Evolutionary conservation across 2,329 filamentous ascomycete species (phyloP).

Genomic region (Sarocladium kiliense): DNA sequence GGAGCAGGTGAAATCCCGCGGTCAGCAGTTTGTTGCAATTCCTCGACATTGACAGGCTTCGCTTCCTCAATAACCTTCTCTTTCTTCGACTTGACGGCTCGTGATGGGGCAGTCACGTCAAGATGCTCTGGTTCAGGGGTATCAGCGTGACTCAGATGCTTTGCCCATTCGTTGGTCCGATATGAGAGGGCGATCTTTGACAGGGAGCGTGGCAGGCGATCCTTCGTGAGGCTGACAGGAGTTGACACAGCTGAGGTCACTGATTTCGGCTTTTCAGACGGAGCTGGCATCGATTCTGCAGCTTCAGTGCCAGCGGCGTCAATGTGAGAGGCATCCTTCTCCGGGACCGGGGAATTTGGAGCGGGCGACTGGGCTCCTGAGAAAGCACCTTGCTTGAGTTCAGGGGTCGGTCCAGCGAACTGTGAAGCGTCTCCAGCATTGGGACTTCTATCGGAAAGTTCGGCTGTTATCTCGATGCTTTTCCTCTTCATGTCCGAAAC

Average conservation of each 20-base stretch:
- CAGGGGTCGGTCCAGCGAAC: not conserved
- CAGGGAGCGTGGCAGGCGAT: constrained; percentile 62
- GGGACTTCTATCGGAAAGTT: constrained; percentile 21
- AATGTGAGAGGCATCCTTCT: constrained; percentile 12
- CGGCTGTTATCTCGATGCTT: constrained; percentile 34
- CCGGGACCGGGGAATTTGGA: not conserved
- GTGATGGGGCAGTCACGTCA: constrained; percentile 30
- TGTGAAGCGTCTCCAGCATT: constrained; percentile 2
- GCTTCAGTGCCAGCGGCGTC: constrained; percentile 1
- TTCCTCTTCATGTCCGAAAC: constrained; percentile 17
- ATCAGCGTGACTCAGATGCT: constrained; percentile 77
- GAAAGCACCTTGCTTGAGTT: not conserved
- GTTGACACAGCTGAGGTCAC: constrained; percentile 36
- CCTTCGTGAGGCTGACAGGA: constrained; percentile 47
- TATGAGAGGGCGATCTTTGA: constrained; percentile 78
- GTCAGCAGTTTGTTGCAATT: constrained; percentile 59
- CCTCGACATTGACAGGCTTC: constrained; percentile 58
- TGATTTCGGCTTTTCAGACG: constrained; percentile 33
- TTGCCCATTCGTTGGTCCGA: constrained; percentile 94
- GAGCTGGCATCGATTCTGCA: constrained; percentile 13
- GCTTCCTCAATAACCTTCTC: constrained; percentile 36
- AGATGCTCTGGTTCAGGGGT: constrained; percentile 61
- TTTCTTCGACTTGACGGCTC: constrained; percentile 19
- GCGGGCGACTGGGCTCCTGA: not conserved
- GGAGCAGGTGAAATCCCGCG: constrained; percentile 35